Conservation (phyloP, 805 yeast genomes). For the Helenozyma rhizophorensis region DNA sequence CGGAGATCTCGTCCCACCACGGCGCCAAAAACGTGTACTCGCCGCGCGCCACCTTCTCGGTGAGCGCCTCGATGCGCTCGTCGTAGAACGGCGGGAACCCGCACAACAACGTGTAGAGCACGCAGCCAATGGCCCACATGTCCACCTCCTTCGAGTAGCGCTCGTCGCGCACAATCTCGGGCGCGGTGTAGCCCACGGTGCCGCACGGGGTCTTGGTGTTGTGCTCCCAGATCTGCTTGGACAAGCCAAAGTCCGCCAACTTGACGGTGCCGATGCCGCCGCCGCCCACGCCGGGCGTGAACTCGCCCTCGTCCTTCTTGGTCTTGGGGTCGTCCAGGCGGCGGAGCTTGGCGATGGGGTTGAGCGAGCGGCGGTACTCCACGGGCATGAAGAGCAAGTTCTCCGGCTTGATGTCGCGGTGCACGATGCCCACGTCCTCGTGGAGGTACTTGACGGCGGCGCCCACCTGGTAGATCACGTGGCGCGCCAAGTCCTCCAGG, state of each 20-base stretch:
- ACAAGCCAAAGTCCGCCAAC: constrained; percentile 67
- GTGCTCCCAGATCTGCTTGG: constrained; percentile 44
- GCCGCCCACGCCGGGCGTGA: constrained; percentile 49
- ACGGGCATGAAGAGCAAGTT: constrained; percentile 63
- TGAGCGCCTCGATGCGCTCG: constrained; percentile 56
- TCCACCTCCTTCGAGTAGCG: constrained; percentile 65
- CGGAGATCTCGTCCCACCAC: constrained; percentile 84
- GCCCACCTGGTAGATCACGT: constrained; percentile 69
- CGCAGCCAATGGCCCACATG: constrained; percentile 73
- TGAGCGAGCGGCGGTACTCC: constrained; percentile 42
- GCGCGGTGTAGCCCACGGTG: constrained; percentile 72
- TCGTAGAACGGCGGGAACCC: constrained; percentile 79
- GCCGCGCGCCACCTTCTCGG: constrained; percentile 67
- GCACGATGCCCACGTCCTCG: constrained; percentile 58
- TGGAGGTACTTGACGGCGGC: constrained; percentile 67
- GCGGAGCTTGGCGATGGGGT: constrained; percentile 37
- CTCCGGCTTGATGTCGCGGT: constrained; percentile 80
- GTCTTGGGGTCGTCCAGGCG: constrained; percentile 52
- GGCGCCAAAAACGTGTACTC: constrained; percentile 72
- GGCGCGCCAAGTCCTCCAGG: constrained; percentile 67
- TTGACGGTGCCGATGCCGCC: constrained; percentile 63
- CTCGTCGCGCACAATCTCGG: constrained; percentile 55
- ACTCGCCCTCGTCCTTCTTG: constrained; percentile 61
- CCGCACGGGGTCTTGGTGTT: constrained; percentile 70
- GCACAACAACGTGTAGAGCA: constrained; percentile 61